Percentiles rank a stretch among this genome's conserved stretches.
Conservation (phyloP, 2,329 filamentous ascomycete species). For the Xylariaceae sp. region DNA sequence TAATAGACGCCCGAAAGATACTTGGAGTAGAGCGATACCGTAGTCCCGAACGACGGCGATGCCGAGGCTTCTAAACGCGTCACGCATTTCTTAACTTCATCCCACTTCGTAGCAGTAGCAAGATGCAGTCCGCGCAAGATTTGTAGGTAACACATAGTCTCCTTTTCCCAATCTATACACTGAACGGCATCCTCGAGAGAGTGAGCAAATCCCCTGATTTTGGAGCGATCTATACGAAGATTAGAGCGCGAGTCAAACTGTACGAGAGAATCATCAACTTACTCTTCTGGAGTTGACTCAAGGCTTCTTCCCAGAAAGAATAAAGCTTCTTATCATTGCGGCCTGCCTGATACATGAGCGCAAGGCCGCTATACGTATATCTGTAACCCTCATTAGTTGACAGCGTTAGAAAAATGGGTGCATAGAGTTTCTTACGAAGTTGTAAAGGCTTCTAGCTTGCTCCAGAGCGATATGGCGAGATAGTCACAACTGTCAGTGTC, state of each 20-base stretch:
- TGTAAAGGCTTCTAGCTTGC: slow-evolving; percentile 52
- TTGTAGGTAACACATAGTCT: slow-evolving; percentile 63
- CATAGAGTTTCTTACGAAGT: slow-evolving; percentile 42
- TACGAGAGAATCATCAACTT: slow-evolving; percentile 19
- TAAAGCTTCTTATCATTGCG: slow-evolving; percentile 36
- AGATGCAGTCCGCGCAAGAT: slow-evolving; percentile 66
- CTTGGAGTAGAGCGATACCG: slow-evolving; percentile 50
- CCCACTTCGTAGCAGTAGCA: slow-evolving; percentile 67
- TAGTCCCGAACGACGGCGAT: slow-evolving; percentile 38
- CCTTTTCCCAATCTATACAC: slow-evolving; percentile 58
- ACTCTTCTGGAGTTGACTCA: slow-evolving; percentile 33
- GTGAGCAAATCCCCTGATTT: slow-evolving; percentile 40
- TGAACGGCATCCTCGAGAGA: slow-evolving; percentile 54
- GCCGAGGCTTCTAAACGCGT: slow-evolving; percentile 46
- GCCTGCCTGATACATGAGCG: slow-evolving; percentile 36
- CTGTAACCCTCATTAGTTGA: slow-evolving; percentile 31
- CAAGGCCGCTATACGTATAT: slow-evolving; percentile 52
- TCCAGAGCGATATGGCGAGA: slow-evolving; percentile 56
- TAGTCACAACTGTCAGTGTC: slow-evolving; percentile 46
- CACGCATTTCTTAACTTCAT: slow-evolving; percentile 54
- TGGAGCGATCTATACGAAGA: slow-evolving; percentile 19
- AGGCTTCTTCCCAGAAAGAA: slow-evolving; percentile 38
- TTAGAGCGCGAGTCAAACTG: slow-evolving; percentile 3
- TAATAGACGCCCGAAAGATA: slow-evolving; percentile 73
- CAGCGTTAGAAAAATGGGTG: background rate